Base-by-base conservation (phyloP, 148 eudicot genomes). In the Euryodendron excelsum region DNA sequence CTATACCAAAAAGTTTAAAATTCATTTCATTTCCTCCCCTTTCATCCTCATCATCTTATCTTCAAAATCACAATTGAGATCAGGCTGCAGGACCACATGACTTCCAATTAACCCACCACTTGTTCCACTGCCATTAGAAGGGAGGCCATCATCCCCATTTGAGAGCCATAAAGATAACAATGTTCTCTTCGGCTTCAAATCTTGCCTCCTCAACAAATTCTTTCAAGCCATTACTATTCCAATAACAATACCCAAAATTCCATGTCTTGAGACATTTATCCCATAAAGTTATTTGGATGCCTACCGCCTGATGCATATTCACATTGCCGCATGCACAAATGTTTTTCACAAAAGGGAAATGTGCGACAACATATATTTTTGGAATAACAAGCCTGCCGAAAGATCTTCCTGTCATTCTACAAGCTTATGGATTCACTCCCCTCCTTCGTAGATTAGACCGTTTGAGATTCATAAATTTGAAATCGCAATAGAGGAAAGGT, bases 151-250 rank as follows among this genome's bases (percentile, higher is more conserved):
- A 4, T 41, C 3, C 6, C 45, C 45, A 4, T 9, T 41, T 2
- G 45, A 14, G 68, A n/a, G 6, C 61, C 41, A 47, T 76, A 65
- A 76, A 76, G 23, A 4, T 20, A 5, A 76, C 72, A 10, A n/a
- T 27, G 50, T 76, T 72, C 0, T 72, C 0, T 70, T 70, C 9
- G 59, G 44, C 30, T 37, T 76, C 45, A 76, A n/a, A 50, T 63
- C 72, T 67, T 58, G 63, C 50, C 30, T 64, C 71, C 47, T 47
- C 41, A 11, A 76, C 79, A 48, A 76, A 76, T 34, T 65, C 60
- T n/a, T 70, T 67, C 79, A 72, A 76, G 28, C 79, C 79, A 28
- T 41, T 76, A 31, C 71, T 47, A 18, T 65, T 50, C 79, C 79
- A 76, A 13, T 64, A 76, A 65, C 60, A 76, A 33, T 48, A 76